A percentile compares a stretch with the other conserved stretches of the same genome.
These are phyloP conservation scores for Gaeumannomyces tritici DNA, from an alignment of 2,329 filamentous ascomycete species.

Conservation along the genomic window DNA sequence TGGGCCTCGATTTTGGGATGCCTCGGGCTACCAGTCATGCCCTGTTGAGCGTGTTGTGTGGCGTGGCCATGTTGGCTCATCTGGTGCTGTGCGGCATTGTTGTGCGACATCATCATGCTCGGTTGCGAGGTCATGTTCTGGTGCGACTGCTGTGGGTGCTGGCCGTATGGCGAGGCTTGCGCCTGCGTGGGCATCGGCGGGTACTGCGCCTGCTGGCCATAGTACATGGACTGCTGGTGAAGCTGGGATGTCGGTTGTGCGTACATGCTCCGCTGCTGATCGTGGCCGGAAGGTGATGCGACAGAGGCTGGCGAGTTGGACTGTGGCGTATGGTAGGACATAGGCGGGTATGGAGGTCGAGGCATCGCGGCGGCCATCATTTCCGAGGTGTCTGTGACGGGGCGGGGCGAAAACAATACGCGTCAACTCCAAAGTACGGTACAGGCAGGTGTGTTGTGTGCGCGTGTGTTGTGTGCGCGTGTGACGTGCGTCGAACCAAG, in stretches of 20 bases:
- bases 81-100: conserved; percentile 41
- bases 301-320: conserved; percentile 92
- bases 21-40: conserved; percentile 52
- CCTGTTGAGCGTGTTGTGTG: conserved; percentile 43
- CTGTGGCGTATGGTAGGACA: conserved; percentile 86
- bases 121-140: conserved; percentile 55
- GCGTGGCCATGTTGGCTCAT: conserved; percentile 50
- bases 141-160: conserved; percentile 44
- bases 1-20: conserved; percentile 54
- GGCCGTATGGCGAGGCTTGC: conserved; percentile 49
- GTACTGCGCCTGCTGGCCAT: conserved; percentile 51
- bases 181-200: conserved; percentile 57
- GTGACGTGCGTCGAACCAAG: not conserved
- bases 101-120: conserved; percentile 58
- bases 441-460: not conserved
- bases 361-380: conserved; percentile 65
- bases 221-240: conserved; percentile 75
- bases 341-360: conserved; percentile 74
- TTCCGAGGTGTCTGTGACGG: conserved; percentile 44
- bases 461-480: too few relatives aligned
- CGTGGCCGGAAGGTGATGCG: conserved; percentile 78
- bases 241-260: conserved; percentile 70
- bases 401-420: not conserved
- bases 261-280: conserved; percentile 83
- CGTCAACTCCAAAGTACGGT: conserved; percentile 4